phyloP scores from a whole-genome alignment of 495 filamentous ascomycete species.

The Penicillium longicatenatum region DNA sequence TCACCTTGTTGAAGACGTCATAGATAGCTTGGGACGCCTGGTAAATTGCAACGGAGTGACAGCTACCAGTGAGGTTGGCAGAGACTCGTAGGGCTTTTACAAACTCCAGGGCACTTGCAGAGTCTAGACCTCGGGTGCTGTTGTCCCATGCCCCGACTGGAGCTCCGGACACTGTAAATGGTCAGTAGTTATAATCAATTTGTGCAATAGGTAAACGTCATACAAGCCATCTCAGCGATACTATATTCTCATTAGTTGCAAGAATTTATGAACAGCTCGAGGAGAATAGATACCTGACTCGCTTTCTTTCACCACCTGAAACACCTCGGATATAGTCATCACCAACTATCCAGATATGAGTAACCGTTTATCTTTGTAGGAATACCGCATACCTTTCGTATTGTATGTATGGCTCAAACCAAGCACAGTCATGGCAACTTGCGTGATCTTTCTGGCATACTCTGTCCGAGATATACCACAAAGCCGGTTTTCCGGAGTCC shows the following conservation, averaged over 20 bases:
- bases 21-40: constrained; percentile 89
- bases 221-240: constrained; percentile 60
- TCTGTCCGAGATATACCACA: constrained; percentile 42
- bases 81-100: constrained; percentile 68
- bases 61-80: constrained; percentile 71
- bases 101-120: constrained; percentile 78
- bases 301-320: constrained; percentile 79
- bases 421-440: constrained; percentile 64
- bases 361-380: constrained; percentile 73
- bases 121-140: constrained; percentile 78
- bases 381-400: constrained; percentile 67
- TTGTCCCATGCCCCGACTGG: constrained; percentile 82
- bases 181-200: constrained; percentile 64
- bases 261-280: background rate
- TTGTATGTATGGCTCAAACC: constrained; percentile 64
- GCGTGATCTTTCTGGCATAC: constrained; percentile 49
- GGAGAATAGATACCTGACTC: constrained; percentile 56
- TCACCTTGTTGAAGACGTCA: constrained; percentile 61
- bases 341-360: constrained; percentile 65
- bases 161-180: constrained; percentile 63
- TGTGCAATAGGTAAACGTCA: constrained; percentile 7
- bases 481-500: constrained; percentile 48
- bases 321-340: constrained; percentile 81
- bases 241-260: constrained; percentile 30
- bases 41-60: constrained; percentile 80